Evolutionary conservation across 164 flowering plant species (phyloP).

Genomic region (Nymphaea colorata): DNA sequence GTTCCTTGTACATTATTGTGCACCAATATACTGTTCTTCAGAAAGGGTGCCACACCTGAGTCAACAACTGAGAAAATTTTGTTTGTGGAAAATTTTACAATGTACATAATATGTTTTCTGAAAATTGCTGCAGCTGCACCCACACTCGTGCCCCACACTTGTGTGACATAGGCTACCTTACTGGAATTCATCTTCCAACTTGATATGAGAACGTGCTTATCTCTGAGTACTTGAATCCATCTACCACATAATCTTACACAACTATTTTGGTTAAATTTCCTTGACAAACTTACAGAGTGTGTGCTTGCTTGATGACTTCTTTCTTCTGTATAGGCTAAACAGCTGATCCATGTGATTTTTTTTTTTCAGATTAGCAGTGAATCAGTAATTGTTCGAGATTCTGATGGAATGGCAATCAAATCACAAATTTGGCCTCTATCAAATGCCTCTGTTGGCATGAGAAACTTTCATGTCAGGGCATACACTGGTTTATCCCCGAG

Average conservation of each 20-base stretch:
- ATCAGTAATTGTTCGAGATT: slow-evolving; percentile 47
- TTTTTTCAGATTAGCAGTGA: slow-evolving; percentile 43
- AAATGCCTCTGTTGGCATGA: slow-evolving; percentile 26
- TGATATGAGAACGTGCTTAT: background rate
- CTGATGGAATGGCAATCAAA: slow-evolving; percentile 48
- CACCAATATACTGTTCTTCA: too few species aligned
- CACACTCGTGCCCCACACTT: too few species aligned
- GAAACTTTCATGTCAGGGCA: slow-evolving; percentile 53
- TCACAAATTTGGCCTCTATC: slow-evolving; percentile 61
- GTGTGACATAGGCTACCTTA: background rate
- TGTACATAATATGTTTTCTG: too few species aligned
- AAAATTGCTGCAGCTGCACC: too few species aligned
- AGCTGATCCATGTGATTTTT: background rate
- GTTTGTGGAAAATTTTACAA: too few species aligned
- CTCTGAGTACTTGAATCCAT: too few species aligned
- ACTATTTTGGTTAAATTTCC: too few species aligned
- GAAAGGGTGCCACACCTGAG: too few species aligned
- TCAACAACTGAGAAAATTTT: too few species aligned
- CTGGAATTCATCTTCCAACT: background rate
- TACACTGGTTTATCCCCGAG: slow-evolving; percentile 44
- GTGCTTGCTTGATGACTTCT: background rate
- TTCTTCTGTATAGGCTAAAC: background rate
- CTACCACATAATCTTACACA: too few species aligned
- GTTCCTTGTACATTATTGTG: too few species aligned
- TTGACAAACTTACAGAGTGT: too few species aligned